Evolutionary conservation across 1,284 basidiomycete species (phyloP).

Genomic region (Cryptococcus hybrid): DNA sequence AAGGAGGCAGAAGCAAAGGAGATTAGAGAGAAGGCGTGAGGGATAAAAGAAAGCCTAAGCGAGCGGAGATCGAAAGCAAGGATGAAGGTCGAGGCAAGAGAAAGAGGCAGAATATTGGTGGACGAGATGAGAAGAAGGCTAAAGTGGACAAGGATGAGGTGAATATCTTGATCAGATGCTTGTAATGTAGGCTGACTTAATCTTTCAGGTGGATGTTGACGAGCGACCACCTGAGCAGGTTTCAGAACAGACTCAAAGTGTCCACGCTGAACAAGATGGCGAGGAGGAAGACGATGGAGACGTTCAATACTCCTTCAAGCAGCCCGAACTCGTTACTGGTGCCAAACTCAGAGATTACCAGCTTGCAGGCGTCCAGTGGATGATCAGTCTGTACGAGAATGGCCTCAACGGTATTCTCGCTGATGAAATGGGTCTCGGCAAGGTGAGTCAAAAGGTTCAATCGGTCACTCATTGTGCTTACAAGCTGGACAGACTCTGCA

Average conservation of each 20-base stretch:
- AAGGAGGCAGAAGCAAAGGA: constrained; percentile 15
- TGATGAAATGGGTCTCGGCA: constrained; percentile 85
- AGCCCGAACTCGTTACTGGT: constrained; percentile 79
- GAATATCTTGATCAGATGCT: not conserved
- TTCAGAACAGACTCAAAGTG: constrained; percentile 6
- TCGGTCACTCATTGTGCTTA: constrained; percentile 38
- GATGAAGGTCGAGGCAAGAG: constrained; percentile 23
- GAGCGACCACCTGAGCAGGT: not conserved
- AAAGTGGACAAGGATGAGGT: constrained; percentile 20
- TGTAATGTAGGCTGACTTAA: not conserved
- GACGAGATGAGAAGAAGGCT: constrained; percentile 17
- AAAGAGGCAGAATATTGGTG: constrained; percentile 20
- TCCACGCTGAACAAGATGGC: constrained; percentile 14
- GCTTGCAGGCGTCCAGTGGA: constrained; percentile 93
- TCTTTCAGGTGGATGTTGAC: not conserved
- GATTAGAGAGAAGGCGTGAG: constrained; percentile 10
- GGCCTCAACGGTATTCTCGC: constrained; percentile 90
- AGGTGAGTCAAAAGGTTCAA: constrained; percentile 52
- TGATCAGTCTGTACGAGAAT: constrained; percentile 88
- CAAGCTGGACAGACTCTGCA: constrained; percentile 65
- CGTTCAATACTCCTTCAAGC: constrained; percentile 53
- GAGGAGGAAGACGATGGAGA: constrained; percentile 21
- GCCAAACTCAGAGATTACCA: constrained; percentile 86
- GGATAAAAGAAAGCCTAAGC: not conserved
- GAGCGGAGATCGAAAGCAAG: constrained; percentile 13